phyloP scores from a whole-genome alignment of 257 asterid genomes.

The Leonotis leonurus region DNA sequence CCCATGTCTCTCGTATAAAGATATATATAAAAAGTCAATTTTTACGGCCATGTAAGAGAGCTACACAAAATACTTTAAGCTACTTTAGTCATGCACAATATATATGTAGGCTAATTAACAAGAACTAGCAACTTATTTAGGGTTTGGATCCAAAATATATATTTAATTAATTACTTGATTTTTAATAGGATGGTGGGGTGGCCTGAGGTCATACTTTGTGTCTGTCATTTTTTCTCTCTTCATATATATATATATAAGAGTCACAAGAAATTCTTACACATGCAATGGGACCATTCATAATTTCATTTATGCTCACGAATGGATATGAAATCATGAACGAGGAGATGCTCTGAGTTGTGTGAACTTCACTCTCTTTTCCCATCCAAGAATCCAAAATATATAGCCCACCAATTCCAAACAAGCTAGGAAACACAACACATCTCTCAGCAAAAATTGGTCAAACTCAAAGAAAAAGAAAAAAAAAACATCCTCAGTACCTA shows the following conservation, averaged over 20 bases:
- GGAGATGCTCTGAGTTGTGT: slow-evolving; percentile 32
- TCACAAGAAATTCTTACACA: slow-evolving; percentile 9
- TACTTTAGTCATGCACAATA: background rate
- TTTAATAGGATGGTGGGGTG: background rate
- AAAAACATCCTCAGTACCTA: no score
- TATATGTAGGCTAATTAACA: background rate
- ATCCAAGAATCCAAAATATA: slow-evolving; percentile 2
- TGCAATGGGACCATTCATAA: slow-evolving; percentile 33
- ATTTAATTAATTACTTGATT: no score
- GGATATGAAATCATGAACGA: slow-evolving; percentile 39
- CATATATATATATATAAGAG: no score
- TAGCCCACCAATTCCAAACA: slow-evolving; percentile 14
- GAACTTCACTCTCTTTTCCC: slow-evolving; percentile 41
- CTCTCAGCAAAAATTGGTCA: background rate
- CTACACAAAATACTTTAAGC: background rate
- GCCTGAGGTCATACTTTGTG: slow-evolving; percentile 11
- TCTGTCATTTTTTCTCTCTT: slow-evolving; percentile 26
- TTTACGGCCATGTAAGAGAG: slow-evolving; percentile 42
- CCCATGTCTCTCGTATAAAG: slow-evolving; percentile 20
- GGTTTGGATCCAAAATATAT: no score
- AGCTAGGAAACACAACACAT: background rate
- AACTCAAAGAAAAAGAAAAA: no score
- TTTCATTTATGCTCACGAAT: slow-evolving; percentile 51
- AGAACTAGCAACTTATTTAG: no score
- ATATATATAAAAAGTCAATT: slow-evolving; percentile 36